Evolutionary conservation across 345 rosid genomes (phyloP).

Genomic region (Lepidium aucheri): DNA sequence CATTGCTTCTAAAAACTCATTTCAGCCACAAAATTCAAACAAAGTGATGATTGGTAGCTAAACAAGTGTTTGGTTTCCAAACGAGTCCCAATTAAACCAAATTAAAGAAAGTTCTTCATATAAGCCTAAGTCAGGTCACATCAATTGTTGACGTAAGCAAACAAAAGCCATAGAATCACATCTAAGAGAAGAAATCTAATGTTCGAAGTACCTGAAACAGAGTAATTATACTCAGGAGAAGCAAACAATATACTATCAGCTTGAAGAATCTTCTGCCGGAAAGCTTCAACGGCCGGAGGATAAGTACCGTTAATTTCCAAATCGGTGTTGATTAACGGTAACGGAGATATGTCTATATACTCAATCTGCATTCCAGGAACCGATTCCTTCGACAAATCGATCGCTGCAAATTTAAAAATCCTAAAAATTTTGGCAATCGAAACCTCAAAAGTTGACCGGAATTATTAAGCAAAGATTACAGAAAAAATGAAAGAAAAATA

Average conservation of each 20-base stretch:
- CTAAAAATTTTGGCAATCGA: too few relatives aligned
- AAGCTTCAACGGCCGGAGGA: slow-evolving; percentile 57
- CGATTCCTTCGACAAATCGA: slow-evolving; percentile 32
- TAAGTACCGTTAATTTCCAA: slow-evolving; percentile 49
- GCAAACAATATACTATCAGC: slow-evolving; percentile 77
- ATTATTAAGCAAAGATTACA: too few relatives aligned
- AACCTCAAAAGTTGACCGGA: background rate
- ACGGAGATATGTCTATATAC: slow-evolving; percentile 44
- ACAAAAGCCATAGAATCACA: too few relatives aligned
- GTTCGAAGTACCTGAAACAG: slow-evolving; percentile 39
- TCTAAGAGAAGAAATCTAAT: too few relatives aligned
- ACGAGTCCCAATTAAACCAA: too few relatives aligned
- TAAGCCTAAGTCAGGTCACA: too few relatives aligned
- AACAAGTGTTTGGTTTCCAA: too few relatives aligned
- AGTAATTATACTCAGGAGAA: slow-evolving; percentile 73
- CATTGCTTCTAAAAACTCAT: too few relatives aligned
- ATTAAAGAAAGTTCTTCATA: too few relatives aligned
- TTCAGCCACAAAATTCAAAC: too few relatives aligned
- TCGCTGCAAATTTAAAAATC: slow-evolving; percentile 26
- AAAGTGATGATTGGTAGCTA: too few relatives aligned
- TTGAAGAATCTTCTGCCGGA: slow-evolving; percentile 48
- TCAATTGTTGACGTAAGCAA: too few relatives aligned
- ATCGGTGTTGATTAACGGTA: slow-evolving; percentile 69
- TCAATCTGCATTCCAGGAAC: slow-evolving; percentile 44
- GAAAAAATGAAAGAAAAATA: background rate